Evolutionary conservation across 108 stramenopile species (phyloP).

Genomic region (Cyclotella cryptica): DNA sequence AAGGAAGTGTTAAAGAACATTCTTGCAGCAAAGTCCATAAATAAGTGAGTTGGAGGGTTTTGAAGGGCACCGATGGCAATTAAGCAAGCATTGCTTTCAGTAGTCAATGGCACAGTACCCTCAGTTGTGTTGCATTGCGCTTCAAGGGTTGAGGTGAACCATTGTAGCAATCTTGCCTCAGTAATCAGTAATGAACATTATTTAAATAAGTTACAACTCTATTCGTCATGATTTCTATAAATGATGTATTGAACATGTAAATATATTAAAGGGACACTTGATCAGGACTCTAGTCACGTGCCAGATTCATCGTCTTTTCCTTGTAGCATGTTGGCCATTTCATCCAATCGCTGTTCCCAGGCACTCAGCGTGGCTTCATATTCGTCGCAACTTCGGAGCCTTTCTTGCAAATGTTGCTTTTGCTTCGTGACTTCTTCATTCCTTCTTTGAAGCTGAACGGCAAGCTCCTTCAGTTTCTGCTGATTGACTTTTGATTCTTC

Average conservation of each 20-base stretch:
- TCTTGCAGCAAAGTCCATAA: too few relatives aligned
- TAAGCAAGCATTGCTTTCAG: too few relatives aligned
- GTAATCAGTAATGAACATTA: too few relatives aligned
- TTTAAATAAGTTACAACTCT: too few relatives aligned
- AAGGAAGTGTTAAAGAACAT: too few relatives aligned
- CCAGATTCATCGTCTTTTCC: conserved; percentile 10
- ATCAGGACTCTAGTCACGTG: neutral
- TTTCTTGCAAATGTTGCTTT: conserved; percentile 42
- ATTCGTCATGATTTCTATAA: neutral
- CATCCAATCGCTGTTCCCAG: conserved; percentile 51
- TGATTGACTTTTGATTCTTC: conserved; percentile 36
- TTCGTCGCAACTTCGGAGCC: conserved; percentile 34
- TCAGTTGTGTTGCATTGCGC: too few relatives aligned
- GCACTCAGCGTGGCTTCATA: conserved; percentile 42
- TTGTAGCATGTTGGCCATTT: conserved; percentile 41
- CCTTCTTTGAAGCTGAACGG: conserved; percentile 45
- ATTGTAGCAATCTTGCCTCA: too few relatives aligned
- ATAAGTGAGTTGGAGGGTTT: too few relatives aligned
- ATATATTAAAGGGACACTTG: neutral
- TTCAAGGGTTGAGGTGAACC: too few relatives aligned
- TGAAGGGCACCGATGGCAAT: too few relatives aligned
- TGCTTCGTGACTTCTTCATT: conserved; percentile 46
- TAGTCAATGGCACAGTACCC: too few relatives aligned
- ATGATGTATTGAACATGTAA: conserved; percentile 1
- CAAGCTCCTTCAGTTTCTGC: conserved; percentile 46